phyloP scores from a whole-genome alignment of 75 land plant species.

The Selaginella moellendorffii region DNA sequence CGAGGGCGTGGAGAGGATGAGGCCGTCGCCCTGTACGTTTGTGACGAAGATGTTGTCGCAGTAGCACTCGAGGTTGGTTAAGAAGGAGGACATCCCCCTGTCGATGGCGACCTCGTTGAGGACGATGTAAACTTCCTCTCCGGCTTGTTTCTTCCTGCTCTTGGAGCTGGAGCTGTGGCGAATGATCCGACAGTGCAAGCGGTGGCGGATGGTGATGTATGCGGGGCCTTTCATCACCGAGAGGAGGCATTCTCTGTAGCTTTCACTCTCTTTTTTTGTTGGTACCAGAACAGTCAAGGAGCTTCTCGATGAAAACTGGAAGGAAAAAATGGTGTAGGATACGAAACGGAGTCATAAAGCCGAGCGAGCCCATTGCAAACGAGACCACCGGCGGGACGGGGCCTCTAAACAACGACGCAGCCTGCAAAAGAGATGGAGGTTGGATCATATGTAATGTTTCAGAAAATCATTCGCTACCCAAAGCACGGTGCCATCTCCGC shows the following conservation, averaged over 20 bases:
- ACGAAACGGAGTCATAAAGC: constrained; percentile 96
- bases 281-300: neutral
- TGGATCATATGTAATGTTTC: neutral
- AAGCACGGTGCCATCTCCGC: constrained; percentile 97
- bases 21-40: constrained; percentile 90
- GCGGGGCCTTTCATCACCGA: constrained; percentile 60
- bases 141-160: constrained; percentile 19
- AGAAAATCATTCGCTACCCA: constrained; percentile 48
- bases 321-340: too few relatives aligned
- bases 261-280: constrained; percentile 66
- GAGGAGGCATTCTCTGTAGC: constrained; percentile 52
- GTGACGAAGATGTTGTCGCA: constrained; percentile 81
- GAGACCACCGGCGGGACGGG: constrained; percentile 90
- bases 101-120: constrained; percentile 94
- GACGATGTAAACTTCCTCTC: constrained; percentile 53
- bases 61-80: constrained; percentile 81
- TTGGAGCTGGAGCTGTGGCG: constrained; percentile 30
- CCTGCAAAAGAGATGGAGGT: constrained; percentile 36
- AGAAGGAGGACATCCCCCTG: constrained; percentile 81
- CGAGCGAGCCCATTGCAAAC: constrained; percentile 92
- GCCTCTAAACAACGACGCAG: constrained; percentile 92
- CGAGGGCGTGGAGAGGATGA: constrained; percentile 84
- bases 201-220: constrained; percentile 73
- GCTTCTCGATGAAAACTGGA: too few relatives aligned
- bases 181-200: constrained; percentile 66